Base-by-base conservation (phyloP, 768 basidiomycete genomes). In the Tulasnella sp. region DNA sequence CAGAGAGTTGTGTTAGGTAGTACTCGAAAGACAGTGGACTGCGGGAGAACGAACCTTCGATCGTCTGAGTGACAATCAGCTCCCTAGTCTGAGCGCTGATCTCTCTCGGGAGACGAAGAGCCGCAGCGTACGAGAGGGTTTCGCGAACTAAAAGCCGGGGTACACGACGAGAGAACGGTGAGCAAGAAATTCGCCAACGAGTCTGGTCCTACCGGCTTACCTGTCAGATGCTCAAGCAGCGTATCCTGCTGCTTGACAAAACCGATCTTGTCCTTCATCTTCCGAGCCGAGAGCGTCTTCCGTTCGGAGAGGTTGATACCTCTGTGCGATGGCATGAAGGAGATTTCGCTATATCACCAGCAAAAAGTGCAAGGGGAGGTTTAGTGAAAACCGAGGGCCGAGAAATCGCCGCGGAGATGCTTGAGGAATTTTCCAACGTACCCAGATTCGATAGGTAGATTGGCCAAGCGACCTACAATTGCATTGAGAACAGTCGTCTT, bases 31-130 rank as follows among this genome's bases (percentile, higher is more conserved):
- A 18, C 0, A 10, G 55, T 7, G 23, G 23, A 48, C 11, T 29
- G 71, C 61, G 32, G 13, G 0, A n/a, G n/a, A 13, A 37, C 67
- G 69, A 20, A 79, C 79, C 79, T 20, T 83, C 80, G 46, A 87
- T 84, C 0, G 86, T 87, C 79, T 86, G 84, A 70, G 86, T 83
- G 4, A 87, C 86, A 75, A 87, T 86, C n/a, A 81, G 78, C 11
- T 74, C 69, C 5, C 84, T 80, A 2, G 83, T 83, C 23, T 79
- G 73, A 5, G 80, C 57, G 35, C 80, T 74, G 9, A 87, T 82
- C 0, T 83, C 83, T 71, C 82, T 80, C 0, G 83, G 86, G 0
- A 87, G 83, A 0, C 86, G 82, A 0, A 86, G 82, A 40, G 81
- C 81, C 5, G 86, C 86, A 5, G 86, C 83, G 78, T 84, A 86